Evolutionary conservation across 768 basidiomycete genomes (phyloP).

Genomic region (Kockovaella imperatae): DNA sequence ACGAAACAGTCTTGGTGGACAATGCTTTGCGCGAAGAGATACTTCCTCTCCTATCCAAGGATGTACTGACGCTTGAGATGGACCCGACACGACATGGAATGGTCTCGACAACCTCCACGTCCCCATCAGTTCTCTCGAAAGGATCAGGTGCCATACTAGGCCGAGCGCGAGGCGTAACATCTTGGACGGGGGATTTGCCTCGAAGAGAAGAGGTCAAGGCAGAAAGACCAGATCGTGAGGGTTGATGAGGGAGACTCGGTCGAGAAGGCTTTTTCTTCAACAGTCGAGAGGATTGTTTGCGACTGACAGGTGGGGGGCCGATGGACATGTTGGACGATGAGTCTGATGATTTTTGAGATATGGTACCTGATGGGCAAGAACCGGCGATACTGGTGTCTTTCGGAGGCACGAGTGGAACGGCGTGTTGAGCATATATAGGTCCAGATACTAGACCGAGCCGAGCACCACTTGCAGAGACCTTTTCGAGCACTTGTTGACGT

Average conservation of each 20-base stretch:
- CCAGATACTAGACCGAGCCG: too few species aligned
- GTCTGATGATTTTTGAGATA: neutral
- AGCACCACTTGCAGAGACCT: too few species aligned
- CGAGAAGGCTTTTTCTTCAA: neutral
- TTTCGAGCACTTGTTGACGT: too few species aligned
- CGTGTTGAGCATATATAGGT: too few species aligned
- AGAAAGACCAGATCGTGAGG: neutral
- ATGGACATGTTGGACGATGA: neutral
- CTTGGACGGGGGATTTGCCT: neutral
- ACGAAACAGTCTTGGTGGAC: slow-evolving; percentile 23
- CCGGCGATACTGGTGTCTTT: slow-evolving; percentile 7
- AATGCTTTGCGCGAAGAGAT: slow-evolving; percentile 22
- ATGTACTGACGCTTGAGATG: slow-evolving; percentile 16
- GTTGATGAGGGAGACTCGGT: slow-evolving; percentile 14
- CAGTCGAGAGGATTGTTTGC: too few species aligned
- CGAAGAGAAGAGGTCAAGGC: neutral
- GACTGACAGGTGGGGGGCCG: neutral
- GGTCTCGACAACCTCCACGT: slow-evolving; percentile 29
- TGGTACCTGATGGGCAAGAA: slow-evolving; percentile 1
- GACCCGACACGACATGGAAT: slow-evolving; percentile 7
- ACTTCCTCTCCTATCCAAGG: slow-evolving; percentile 14
- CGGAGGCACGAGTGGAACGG: slow-evolving; percentile 14
- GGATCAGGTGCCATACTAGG: slow-evolving; percentile 34
- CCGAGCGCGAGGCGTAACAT: slow-evolving; percentile 2
- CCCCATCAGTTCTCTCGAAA: slow-evolving; percentile 16